phyloP scores from a whole-genome alignment of 441 rosid genomes.

The Adansonia madagascariensis region DNA sequence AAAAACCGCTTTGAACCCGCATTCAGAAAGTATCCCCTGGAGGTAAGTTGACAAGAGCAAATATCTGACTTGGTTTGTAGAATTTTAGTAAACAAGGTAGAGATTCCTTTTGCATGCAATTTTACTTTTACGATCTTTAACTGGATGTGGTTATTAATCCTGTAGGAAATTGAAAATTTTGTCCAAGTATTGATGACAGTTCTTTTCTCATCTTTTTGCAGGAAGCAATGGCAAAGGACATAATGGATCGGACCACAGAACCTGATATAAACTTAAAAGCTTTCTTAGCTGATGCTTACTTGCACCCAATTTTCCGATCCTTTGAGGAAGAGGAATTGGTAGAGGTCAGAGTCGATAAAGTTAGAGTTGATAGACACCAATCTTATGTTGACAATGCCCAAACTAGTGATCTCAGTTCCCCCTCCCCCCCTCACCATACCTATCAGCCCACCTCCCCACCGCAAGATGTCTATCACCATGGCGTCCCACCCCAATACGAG shows the following conservation, averaged over 20 bases:
- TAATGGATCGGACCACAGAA: conserved; percentile 58
- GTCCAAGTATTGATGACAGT: conserved; percentile 3
- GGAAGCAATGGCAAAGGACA: conserved; percentile 95
- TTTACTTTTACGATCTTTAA: background rate
- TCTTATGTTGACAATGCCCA: conserved; percentile 37
- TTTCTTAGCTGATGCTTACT: conserved; percentile 81
- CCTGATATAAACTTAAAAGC: conserved; percentile 64
- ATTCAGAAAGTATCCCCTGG: conserved; percentile 81
- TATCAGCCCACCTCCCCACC: conserved; percentile 44
- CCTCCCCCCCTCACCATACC: conserved; percentile 52
- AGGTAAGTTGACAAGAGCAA: conserved; percentile 48
- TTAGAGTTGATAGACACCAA: conserved; percentile 56
- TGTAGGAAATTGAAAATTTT: background rate
- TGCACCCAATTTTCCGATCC: conserved; percentile 89
- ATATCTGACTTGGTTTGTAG: background rate
- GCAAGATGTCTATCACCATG: conserved; percentile 26
- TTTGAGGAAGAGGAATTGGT: conserved; percentile 49
- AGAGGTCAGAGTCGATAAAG: conserved; percentile 53
- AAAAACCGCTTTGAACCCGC: conserved; percentile 91
- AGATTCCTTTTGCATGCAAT: conserved; percentile 1
- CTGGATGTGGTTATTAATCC: background rate
- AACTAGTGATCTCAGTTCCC: conserved; percentile 51
- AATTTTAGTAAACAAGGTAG: background rate
- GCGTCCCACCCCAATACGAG: conserved; percentile 40
- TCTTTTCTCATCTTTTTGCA: conserved; percentile 35